Percentiles rank a stretch among this genome's conserved stretches.
phyloP scores from a whole-genome alignment of 176 grass and related monocot genomes.

The Phragmites australis region DNA sequence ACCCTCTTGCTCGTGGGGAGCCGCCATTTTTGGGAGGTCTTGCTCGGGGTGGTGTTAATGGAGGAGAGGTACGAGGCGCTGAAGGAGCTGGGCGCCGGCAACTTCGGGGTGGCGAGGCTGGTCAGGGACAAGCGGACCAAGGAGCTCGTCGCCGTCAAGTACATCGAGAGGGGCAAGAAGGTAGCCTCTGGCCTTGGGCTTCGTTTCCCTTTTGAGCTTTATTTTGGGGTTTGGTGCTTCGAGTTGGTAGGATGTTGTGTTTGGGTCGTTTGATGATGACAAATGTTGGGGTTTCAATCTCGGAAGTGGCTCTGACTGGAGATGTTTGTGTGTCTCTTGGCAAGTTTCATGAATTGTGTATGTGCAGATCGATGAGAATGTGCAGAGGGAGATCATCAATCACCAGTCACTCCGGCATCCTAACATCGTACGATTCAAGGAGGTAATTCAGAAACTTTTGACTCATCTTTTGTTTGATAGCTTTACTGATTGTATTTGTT shows the following conservation, averaged over 20 bases:
- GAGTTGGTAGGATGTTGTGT: background rate
- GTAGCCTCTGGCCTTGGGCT: constrained; percentile 15
- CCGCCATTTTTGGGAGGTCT: constrained; percentile 9
- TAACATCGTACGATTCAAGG: constrained; percentile 87
- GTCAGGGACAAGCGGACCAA: constrained; percentile 79
- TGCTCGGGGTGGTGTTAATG: constrained; percentile 30
- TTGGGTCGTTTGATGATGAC: background rate
- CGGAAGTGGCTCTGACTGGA: background rate
- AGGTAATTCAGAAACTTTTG: constrained; percentile 48
- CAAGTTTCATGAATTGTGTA: background rate
- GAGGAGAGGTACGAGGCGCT: constrained; percentile 87
- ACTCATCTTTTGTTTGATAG: background rate
- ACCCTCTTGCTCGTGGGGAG: background rate
- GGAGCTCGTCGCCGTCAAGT: constrained; percentile 96
- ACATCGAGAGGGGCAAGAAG: constrained; percentile 95
- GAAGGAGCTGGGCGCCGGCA: constrained; percentile 83
- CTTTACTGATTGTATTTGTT: background rate
- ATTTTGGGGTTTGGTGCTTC: constrained; percentile 2
- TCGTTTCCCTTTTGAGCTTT: background rate
- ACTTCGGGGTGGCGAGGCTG: constrained; percentile 90
- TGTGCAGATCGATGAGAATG: constrained; percentile 91
- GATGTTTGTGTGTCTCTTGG: constrained; percentile 9
- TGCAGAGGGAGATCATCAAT: constrained; percentile 98
- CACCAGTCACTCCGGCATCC: constrained; percentile 82
- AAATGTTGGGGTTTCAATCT: background rate